Percentiles rank a stretch among this genome's conserved stretches.
These are phyloP conservation scores for Stephania japonica DNA, from an alignment of 164 flowering plant genomes.

Conservation along the genomic window DNA sequence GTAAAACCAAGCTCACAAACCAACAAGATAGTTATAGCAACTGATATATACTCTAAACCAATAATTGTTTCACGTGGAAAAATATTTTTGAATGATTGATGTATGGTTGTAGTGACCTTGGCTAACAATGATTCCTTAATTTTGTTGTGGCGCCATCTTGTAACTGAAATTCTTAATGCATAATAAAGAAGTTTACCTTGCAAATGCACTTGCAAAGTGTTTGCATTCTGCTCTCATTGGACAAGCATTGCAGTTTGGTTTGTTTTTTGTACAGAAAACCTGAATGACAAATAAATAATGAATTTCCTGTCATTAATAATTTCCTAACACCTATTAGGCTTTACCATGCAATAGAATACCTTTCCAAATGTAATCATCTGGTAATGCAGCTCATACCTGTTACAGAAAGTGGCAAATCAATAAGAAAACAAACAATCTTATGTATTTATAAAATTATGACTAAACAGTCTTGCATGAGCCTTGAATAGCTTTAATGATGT, in stretches of 20 bases:
- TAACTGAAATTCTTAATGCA: not conserved
- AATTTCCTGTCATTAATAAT: not conserved
- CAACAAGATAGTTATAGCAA: not conserved
- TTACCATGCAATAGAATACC: constrained; percentile 31
- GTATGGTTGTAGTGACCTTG: not conserved
- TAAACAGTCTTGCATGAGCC: not conserved
- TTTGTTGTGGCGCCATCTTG: not conserved
- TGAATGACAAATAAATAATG: constrained; percentile 22
- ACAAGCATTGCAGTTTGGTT: constrained; percentile 83
- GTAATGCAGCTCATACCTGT: constrained; percentile 88
- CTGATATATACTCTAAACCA: not conserved
- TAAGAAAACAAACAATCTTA: not conserved
- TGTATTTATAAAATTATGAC: constrained; percentile 5
- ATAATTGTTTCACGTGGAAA: not conserved
- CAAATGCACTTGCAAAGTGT: constrained; percentile 75
- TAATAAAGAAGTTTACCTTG: constrained; percentile 43
- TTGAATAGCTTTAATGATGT: constrained; percentile 6
- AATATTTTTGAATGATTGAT: not conserved
- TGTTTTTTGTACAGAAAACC: constrained; percentile 84
- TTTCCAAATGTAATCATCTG: constrained; percentile 95
- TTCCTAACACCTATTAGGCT: not conserved
- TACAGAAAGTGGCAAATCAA: constrained; percentile 13
- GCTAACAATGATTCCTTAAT: not conserved
- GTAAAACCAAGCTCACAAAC: not conserved
- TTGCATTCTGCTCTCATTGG: constrained; percentile 86